Base-by-base conservation (phyloP, 2,329 filamentous ascomycete genomes). In the Hypoxylon sp. region DNA sequence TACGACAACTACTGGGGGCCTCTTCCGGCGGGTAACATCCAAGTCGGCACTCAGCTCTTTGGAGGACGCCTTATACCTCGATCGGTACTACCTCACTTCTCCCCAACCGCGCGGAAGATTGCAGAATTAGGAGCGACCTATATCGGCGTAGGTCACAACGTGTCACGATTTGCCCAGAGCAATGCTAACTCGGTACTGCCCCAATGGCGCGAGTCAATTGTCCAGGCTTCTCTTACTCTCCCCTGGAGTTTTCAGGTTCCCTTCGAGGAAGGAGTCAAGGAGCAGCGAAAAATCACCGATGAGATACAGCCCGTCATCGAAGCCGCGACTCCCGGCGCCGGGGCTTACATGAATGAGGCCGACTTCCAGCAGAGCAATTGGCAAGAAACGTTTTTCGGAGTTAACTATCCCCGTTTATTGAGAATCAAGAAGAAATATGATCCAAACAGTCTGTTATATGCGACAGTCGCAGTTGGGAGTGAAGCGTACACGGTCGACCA, bases 381-480 rank as follows among this genome's bases (percentile, higher is more conserved):
- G 70, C 71, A 78, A 68, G 61, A 74, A 14, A 64, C 59, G 0
- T 81, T 80, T 63, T 81, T 74, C 65, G 80, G 79, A 4, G 63
- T 33, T 0, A 79, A 80, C 49, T 81, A 81, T 55, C 51, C 61
- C 0, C 59, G 67, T 3, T 62, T 81, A 36, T 24, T 75, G 12
- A 49, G 28, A 0, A 73, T 84, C 24, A 85, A 85, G 76, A 66
- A 76, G 8, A 78, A 74, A 51, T 82, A 79, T 68, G 83, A 83
- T 70, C 72, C 79, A 3, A 26, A 74, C 2, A 71, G 70, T 2
- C 26, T 83, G 1, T 81, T 80, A 28, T 80, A 81, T 48, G 80
- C 78, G 14, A 73, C 70, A 1, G 77, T 76, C 0, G 78, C 73
- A 8, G 80, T 83, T 1, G 82, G 81, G 0, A 81, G 78, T 65